Base-by-base conservation (phyloP, 495 filamentous ascomycete species). In the Neohortaea acidophila region DNA sequence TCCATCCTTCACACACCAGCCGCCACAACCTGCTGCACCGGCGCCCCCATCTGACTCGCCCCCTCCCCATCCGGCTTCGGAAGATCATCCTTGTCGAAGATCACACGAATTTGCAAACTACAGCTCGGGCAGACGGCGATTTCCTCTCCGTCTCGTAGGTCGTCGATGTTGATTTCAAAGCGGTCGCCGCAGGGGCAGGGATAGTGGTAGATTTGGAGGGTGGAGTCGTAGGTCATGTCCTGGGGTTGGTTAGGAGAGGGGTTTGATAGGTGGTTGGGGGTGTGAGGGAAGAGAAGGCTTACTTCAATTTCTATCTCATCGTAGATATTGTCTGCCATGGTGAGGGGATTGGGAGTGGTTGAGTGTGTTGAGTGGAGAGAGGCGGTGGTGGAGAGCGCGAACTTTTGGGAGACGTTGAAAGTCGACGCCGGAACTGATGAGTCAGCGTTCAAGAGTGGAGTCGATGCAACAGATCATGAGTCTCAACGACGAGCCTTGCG, bases 101-200 rank as follows among this genome's bases (percentile, higher is more conserved):
- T 86, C 26, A 97, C 85, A 43, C 76, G 64, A 39, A 97, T 94
- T 81, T 91, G 92, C 60, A 97, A 58, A 52, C 83, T 92, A 58
- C 89, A 97, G 49, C 84, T 94, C 11, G 89, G 91, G 56, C 89
- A 97, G 5, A 96, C 84, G 0, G 79, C 89, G 39, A 96, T 80
- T 28, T 96, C 85, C 54, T 86, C 79, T 3, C 78, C 81, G 49
- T 94, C 86, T 33, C 78, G 71, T 45, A 97, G 60, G 57, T 96
- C 86, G 27, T 65, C 68, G 33, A 96, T 73, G 13, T 69, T 69
- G 54, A 97, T 96, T 63, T 94, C 81, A 64, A 97, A 97, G 24
- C 84, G 77, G 63, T 97, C 89, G 59, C 89, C 89, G 59, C 89
- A 97, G 0, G 89, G 89, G 56, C 89, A 97, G 12, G 89, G 89